These are phyloP conservation scores for Arthrobotrys megalospora DNA, from an alignment of 2,329 filamentous ascomycete species.

Conservation along the genomic window DNA sequence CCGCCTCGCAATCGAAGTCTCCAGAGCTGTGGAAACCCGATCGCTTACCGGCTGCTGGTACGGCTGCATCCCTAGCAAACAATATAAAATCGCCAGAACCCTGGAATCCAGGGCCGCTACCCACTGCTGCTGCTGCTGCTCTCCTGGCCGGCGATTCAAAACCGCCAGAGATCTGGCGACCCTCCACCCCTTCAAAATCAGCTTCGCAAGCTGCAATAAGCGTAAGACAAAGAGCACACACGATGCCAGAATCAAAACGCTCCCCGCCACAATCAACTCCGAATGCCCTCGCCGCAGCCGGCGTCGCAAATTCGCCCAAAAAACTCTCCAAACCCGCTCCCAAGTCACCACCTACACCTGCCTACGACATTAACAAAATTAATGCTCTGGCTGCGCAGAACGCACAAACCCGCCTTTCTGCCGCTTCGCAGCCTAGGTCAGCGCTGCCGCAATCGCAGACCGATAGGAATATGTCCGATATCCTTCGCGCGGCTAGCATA, in stretches of 20 bases:
- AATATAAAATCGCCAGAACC: conserved; percentile 50
- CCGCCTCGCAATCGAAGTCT: conserved; percentile 42
- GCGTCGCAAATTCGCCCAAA: conserved; percentile 42
- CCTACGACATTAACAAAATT: conserved; percentile 58
- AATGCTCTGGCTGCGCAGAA: conserved; percentile 56
- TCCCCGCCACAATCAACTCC: conserved; percentile 38
- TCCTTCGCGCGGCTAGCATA: conserved; percentile 49
- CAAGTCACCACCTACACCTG: conserved; percentile 35
- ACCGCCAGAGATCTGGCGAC: conserved; percentile 46
- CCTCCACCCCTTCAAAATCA: conserved; percentile 41
- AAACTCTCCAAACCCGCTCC: conserved; percentile 23
- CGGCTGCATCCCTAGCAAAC: conserved; percentile 54
- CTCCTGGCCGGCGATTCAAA: conserved; percentile 49
- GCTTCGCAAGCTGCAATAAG: conserved; percentile 43
- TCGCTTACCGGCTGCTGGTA: conserved; percentile 48
- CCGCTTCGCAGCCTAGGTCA: conserved; percentile 31
- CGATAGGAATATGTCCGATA: conserved; percentile 51
- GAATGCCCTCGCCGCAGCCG: conserved; percentile 52
- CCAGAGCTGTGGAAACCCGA: conserved; percentile 51
- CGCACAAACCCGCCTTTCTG: conserved; percentile 49
- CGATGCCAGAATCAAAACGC: conserved; percentile 30
- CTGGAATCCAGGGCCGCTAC: conserved; percentile 46
- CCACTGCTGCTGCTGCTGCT: conserved; percentile 43
- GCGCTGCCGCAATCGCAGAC: conserved; percentile 36
- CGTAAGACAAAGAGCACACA: conserved; percentile 30